Evolutionary conservation across 2,329 filamentous ascomycete genomes (phyloP), one percentile per base, ranked within the genome.

Genomic region (Alternaria rosae): DNA sequence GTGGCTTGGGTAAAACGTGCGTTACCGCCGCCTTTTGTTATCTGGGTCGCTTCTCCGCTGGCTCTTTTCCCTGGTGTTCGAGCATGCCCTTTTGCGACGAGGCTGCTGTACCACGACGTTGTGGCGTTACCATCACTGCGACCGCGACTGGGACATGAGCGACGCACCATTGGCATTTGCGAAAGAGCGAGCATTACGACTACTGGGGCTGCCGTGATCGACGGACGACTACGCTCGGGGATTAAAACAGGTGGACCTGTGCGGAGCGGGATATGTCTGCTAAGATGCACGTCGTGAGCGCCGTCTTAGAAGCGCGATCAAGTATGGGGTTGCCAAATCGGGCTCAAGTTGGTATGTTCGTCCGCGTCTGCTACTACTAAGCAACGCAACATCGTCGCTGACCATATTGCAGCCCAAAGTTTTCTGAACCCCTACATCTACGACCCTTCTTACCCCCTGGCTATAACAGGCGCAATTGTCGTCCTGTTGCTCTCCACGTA

Each of bases 391-490:
- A 52, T 51, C 28, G 30, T 38, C 6, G 47, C 47, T 51, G 47
- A 51, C 28, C 35, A 21, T 15, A 25, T 51, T 5, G 26, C 51
- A 71, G 69, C 61, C 35, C 51, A 70, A 30, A 51, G 45, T 26
- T 55, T 77, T 23, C 64, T 78, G 38, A 78, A 78, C 53, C 76
- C 76, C 17, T 87, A 86, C 72, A 82, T 82, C 45, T 86, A 86
- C 67, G 72, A 82, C 28, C 85, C 85, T 0, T 83, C 80, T 3
- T 69, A 81, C 12, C 73, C 76, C 0, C 80, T 81, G 2, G 85
- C 84, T 4, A 75, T 80, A 11, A 65, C 82, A 26, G 82, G 83
- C 54, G 70, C 80, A 15, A 67, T 78, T 9, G 54, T 84, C n/a
- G 82, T 85, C 61, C 66, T 71, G 10, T 45, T 80, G 28, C 71